Evolutionary conservation across 2,329 filamentous ascomycete species (phyloP).

Genomic region (Epichloe brachyelytri): DNA sequence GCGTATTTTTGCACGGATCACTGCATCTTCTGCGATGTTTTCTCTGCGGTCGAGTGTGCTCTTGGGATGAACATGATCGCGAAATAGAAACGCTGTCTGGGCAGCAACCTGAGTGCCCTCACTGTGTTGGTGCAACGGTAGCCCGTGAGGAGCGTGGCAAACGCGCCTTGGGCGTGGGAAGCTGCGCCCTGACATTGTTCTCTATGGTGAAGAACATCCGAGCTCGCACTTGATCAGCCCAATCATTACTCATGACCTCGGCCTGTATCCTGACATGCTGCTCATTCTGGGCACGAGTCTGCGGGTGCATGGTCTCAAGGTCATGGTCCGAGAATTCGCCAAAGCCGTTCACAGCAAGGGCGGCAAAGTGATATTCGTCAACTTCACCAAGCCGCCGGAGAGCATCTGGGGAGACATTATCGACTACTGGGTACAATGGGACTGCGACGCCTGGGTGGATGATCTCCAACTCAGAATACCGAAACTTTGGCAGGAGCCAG

Average conservation of each 20-base stretch:
- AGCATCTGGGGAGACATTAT: conserved; percentile 62
- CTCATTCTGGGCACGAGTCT: conserved; percentile 60
- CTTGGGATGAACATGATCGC: conserved; percentile 45
- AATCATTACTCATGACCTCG: conserved; percentile 54
- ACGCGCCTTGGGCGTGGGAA: conserved; percentile 52
- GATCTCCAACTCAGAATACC: conserved; percentile 48
- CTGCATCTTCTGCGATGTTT: conserved; percentile 52
- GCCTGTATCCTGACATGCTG: conserved; percentile 50
- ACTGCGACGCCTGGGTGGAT: conserved; percentile 60
- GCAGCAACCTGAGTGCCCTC: conserved; percentile 53
- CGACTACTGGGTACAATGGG: conserved; percentile 64
- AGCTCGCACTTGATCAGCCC: conserved; percentile 54
- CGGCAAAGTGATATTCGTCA: conserved; percentile 60
- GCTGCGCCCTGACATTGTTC: conserved; percentile 57
- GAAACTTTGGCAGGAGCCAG: conserved; percentile 43
- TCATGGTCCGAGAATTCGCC: conserved; percentile 58
- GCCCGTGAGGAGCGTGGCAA: conserved; percentile 53
- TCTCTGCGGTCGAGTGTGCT: conserved; percentile 41
- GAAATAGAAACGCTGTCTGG: conserved; percentile 47
- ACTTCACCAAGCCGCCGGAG: conserved; percentile 58
- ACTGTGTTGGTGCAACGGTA: conserved; percentile 49
- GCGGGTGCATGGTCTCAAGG: conserved; percentile 57
- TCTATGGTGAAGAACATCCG: conserved; percentile 64
- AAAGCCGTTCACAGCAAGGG: conserved; percentile 56
- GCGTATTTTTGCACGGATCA: conserved; percentile 62